phyloP scores from a whole-genome alignment of 1,284 basidiomycete genomes.

The Irpex sp. region DNA sequence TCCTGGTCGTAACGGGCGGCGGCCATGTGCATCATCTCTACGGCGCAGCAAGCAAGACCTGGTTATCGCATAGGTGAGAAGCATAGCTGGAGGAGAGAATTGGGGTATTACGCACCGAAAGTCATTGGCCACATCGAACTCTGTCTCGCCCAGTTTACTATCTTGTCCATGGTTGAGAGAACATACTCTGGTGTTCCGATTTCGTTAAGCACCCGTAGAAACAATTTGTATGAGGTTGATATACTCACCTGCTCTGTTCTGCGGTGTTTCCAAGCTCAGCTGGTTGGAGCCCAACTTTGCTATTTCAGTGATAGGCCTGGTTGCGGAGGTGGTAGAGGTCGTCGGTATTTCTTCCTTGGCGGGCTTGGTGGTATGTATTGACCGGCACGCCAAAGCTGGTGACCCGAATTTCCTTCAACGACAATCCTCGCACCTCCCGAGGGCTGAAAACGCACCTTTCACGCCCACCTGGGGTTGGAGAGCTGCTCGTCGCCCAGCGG shows the following conservation, averaged over 20 bases:
- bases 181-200: constrained; percentile 76
- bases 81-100: no score
- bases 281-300: constrained; percentile 83
- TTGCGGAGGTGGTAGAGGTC: constrained; percentile 40
- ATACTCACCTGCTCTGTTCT: constrained; percentile 82
- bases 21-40: constrained; percentile 99
- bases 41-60: constrained; percentile 97
- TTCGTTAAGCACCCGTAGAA: no score
- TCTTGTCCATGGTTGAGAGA: constrained; percentile 92
- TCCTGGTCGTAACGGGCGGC: constrained; percentile 99
- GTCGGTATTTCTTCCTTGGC: constrained; percentile 36
- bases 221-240: background rate
- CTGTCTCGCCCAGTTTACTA: constrained; percentile 97
- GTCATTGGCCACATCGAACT: constrained; percentile 99
- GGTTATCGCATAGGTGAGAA: no score
- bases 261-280: constrained; percentile 81
- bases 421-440: background rate
- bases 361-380: constrained; percentile 50
- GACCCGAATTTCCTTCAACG: background rate
- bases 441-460: constrained; percentile 32
- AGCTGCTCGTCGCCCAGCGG: constrained; percentile 41
- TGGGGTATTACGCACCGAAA: constrained; percentile 70
- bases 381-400: constrained; percentile 41
- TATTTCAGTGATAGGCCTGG: constrained; percentile 56
- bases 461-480: constrained; percentile 43